Base-by-base conservation (phyloP, 2,329 filamentous ascomycete species). In the Didymella pomorum region DNA sequence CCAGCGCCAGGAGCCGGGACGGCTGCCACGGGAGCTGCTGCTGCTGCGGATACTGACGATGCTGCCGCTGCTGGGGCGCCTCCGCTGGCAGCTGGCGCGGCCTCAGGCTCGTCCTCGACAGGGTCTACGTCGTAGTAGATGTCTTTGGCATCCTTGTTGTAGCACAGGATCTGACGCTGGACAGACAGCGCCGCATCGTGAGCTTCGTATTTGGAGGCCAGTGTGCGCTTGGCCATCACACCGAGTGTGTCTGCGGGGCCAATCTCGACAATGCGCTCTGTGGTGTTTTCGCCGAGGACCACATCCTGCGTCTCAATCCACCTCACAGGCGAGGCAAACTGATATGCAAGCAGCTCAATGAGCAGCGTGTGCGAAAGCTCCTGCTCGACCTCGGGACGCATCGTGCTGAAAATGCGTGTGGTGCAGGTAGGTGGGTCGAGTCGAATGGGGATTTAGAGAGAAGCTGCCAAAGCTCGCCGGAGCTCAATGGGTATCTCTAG, bases 301-400 rank as follows among this genome's bases (percentile, higher is more conserved):
- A 99, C 95, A 94, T 99, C 95, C 82, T 99, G 95, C 54, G 95
- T 99, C 82, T 99, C 95, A 80, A 99, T 99, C 95, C 95, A 99
- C 88, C 95, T 89, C 71, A 99, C 95, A 49, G 95, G 95, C 53
- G 94, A 98, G 72, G 95, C 95, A 80, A 99, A 99, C 79, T 99
- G 95, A 81, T 98, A 99, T 83, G 95, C 95, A 70, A 99, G 88
- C 66, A 99, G 91, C 88, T 99, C 95, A 68, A 99, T 92, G 77
- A 99, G 91, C 81, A 99, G 87, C 69, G 94, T 98, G 81, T 99
- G 94, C 76, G 95, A 91, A 80, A 99, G 91, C 85, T 99, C 95
- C 82, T 99, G 95, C 88, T 99, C 94, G 80, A 98, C 86, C 87
- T 99, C 95, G 79, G 95, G 95, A 84, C 92, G 92, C 94, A 98